phyloP scores from a whole-genome alignment of 495 filamentous ascomycete genomes.

The Penicillium macrosclerotiorum region DNA sequence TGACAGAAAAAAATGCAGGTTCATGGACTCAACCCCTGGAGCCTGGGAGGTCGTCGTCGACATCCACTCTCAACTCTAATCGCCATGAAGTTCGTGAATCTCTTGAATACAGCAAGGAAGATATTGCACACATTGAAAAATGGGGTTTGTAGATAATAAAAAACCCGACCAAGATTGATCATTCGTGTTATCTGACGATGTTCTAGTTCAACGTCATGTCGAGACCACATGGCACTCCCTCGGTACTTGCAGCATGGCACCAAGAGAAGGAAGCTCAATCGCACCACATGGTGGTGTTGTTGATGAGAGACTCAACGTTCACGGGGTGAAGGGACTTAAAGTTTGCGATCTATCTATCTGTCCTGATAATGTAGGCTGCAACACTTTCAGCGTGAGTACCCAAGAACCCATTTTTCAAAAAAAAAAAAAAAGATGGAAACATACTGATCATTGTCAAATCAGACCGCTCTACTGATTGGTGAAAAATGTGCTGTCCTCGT shows the following conservation, averaged over 20 bases:
- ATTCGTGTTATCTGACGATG: too few relatives aligned
- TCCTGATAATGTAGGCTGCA: constrained; percentile 80
- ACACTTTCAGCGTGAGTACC: constrained; percentile 56
- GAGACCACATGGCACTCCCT: constrained; percentile 76
- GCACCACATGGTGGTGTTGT: constrained; percentile 74
- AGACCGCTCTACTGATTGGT: constrained; percentile 77
- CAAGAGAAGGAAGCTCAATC: constrained; percentile 72
- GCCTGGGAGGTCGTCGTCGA: constrained; percentile 45
- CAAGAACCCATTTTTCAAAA: background rate
- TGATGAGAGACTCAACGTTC: constrained; percentile 76
- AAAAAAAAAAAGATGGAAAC: too few relatives aligned
- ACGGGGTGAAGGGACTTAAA: constrained; percentile 78
- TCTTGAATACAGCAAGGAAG: constrained; percentile 63
- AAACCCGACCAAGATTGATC: too few relatives aligned
- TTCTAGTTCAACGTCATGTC: constrained; percentile 55
- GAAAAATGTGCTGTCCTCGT: constrained; percentile 73
- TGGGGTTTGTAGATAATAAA: constrained; percentile 75
- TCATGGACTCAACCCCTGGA: constrained; percentile 46
- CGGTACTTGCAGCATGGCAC: constrained; percentile 79
- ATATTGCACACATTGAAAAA: constrained; percentile 70
- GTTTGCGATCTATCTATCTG: constrained; percentile 79
- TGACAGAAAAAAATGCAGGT: constrained; percentile 12
- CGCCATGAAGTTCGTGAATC: constrained; percentile 56
- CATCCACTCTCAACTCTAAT: constrained; percentile 49
- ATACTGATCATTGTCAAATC: constrained; percentile 13